Percentiles rank a stretch among this genome's conserved stretches.
These are phyloP conservation scores for Anisodus acutangulus DNA, from an alignment of 257 asterid genomes.

Conservation along the genomic window DNA sequence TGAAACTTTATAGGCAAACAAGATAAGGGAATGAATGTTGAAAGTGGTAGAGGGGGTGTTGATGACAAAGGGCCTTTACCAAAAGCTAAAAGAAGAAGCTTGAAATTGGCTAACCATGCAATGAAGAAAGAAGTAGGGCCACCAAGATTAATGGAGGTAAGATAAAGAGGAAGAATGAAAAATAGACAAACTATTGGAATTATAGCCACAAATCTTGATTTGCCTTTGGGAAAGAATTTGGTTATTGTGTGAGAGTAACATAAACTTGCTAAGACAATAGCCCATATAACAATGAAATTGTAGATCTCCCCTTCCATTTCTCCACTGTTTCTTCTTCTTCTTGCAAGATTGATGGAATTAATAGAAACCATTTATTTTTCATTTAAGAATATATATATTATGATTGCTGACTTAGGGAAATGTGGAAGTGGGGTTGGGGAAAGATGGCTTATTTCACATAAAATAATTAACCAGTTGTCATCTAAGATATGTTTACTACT, in stretches of 20 bases:
- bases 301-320: slow-evolving; percentile 60
- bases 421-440: not conserved
- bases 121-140: slow-evolving; percentile 60
- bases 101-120: slow-evolving; percentile 59
- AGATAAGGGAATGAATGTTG: slow-evolving; percentile 53
- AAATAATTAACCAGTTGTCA: not conserved
- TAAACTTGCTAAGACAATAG: slow-evolving; percentile 40
- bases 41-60: slow-evolving; percentile 39
- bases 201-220: slow-evolving; percentile 39
- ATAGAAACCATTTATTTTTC: too few relatives aligned
- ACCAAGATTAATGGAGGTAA: slow-evolving; percentile 55
- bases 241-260: slow-evolving; percentile 47
- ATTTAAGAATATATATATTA: too few relatives aligned
- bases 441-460: not conserved
- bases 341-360: not conserved
- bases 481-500: not conserved
- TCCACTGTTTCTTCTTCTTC: not conserved
- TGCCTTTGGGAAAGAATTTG: slow-evolving; percentile 42
- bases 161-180: slow-evolving; percentile 51
- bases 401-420: not conserved
- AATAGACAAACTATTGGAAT: slow-evolving; percentile 52
- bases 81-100: slow-evolving; percentile 55
- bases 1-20: slow-evolving; percentile 57
- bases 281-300: slow-evolving; percentile 53
- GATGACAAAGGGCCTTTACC: slow-evolving; percentile 53